Evolutionary conservation across 1,139 yeast species (phyloP), one percentile per base, ranked within the genome.

Genomic region (Blastobotrys ciferrii): DNA sequence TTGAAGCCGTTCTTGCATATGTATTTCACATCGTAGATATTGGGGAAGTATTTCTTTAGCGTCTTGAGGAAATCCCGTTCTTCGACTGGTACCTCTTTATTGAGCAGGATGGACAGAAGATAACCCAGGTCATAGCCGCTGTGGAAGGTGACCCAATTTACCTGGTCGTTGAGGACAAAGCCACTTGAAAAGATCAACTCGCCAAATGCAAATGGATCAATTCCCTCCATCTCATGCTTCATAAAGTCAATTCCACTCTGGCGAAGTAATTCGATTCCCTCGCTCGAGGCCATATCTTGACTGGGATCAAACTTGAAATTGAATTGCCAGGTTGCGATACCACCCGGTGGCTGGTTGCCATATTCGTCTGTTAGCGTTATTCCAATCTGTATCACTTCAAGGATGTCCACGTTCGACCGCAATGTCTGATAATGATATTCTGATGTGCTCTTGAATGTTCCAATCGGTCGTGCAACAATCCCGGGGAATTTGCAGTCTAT

Each of bases 361-460:
- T 78, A 79, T 47, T 80, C 77, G 66, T 91, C 96, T 47, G 92
- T 78, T 31, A 91, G 74, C 18, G 98, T 87, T 52, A 92, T 75
- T 2, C 96, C 95, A 47, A 92, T 77, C 68, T 92, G 98, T 51
- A 92, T 84, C 57, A 92, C 80, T 58, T 84, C 84, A 55, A 91
- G 71, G 49, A 92, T 74, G 67, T 94, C 98, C 2, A 94, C 87
- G 66, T 92, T 92, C 7, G 95, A 77, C 61, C 98, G 78, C 69
- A 92, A 77, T 0, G 98, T 92, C 68, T 92, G 98, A 65, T 92
- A 92, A 67, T 92, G 98, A 67, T 89, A 92, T 66, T 92, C 98
- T 25, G 87, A 78, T 12, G 94, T 86, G 7, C 94, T 82, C 60
- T 88, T 82, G 69, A 92, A 92, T 9, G 89, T 81, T n/a, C 98